A percentile compares a stretch with the other conserved stretches of the same genome.
Conservation (phyloP, 108 stramenopile species). For the Nitzschia inconspicua region DNA sequence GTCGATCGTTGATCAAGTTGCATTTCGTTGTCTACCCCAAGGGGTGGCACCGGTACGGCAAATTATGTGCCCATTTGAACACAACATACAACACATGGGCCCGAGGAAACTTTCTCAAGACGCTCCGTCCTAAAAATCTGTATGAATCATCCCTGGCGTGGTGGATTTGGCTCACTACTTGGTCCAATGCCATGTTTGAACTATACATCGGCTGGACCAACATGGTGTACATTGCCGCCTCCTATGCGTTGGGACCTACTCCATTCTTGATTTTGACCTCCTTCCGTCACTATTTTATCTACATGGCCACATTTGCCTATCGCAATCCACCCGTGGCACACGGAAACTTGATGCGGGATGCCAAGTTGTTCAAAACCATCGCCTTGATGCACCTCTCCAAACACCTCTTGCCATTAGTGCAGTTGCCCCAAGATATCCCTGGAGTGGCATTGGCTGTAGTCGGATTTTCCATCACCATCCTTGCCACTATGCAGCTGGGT, state of each 20-base stretch:
- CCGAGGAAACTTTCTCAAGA: conserved; percentile 47
- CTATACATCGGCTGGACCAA: conserved; percentile 46
- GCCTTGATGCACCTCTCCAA: conserved; percentile 41
- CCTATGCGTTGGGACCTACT: conserved; percentile 35
- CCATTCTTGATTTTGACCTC: conserved; percentile 50
- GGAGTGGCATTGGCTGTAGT: conserved; percentile 25
- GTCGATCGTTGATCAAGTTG: conserved; percentile 48
- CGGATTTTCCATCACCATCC: conserved; percentile 45
- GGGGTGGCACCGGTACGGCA: conserved; percentile 55
- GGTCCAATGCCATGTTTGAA: conserved; percentile 41
- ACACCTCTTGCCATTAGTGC: conserved; percentile 36
- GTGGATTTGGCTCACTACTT: conserved; percentile 61
- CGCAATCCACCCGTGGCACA: conserved; percentile 44
- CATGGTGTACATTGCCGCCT: conserved; percentile 30
- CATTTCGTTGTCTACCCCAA: conserved; percentile 56
- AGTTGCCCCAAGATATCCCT: conserved; percentile 35
- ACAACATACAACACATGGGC: conserved; percentile 55
- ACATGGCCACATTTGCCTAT: conserved; percentile 57
- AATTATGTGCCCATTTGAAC: conserved; percentile 35
- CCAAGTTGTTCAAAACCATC: conserved; percentile 44
- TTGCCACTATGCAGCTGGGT: conserved; percentile 51
- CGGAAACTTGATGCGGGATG: conserved; percentile 52
- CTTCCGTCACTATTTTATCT: conserved; percentile 49
- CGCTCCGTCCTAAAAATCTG: conserved; percentile 26
- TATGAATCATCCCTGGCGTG: conserved; percentile 40